Base-by-base conservation (phyloP, 495 filamentous ascomycete species). In the Neurospora hispaniola region DNA sequence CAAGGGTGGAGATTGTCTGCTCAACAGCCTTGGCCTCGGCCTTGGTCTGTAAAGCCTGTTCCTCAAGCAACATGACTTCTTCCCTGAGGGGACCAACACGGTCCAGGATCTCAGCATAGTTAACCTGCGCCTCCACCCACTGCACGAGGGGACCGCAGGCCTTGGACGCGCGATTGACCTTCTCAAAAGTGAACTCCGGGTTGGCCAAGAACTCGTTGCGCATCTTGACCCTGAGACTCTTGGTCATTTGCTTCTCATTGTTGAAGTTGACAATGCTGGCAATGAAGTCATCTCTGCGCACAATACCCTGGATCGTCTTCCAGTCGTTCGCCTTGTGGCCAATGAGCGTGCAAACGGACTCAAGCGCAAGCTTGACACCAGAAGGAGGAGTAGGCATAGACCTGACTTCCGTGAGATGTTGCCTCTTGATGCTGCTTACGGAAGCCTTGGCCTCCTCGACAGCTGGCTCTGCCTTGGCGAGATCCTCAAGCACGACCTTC, bases 111-210 rank as follows among this genome's bases (percentile, higher is more conserved):
- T 94, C 95, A 20, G 96, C 97, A 80, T 97, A 99, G 77, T 93
- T 94, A 77, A 98, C 96, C 82, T 99, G 96, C 44, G 96, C 96
- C 81, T 94, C 89, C 35, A 97, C 94, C 96, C 96, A 99, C 80
- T 97, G 93, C 39, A 98, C 96, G 43, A 99, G 84, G 39, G 96
- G 96, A 79, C 96, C 96, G 82, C 96, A 99, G 42, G 96, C 96
- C 82, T 95, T 97, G 85, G 92, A 95, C 73, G 96, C 96, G 75
- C 93, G 92, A 81, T 96, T 94, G 79, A 97, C 96, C 81, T 91
- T 91, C 77, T 98, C 96, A 76, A 93, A 97, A 1, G 94, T 97
- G 80, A 98, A 99, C 77, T 98, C 94, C 16, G 93, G 90, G 80
- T 96, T 93, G 5, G 92, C 92, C 71, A 99, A 81, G 82, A 91